Percentiles rank a stretch among this genome's conserved stretches.
phyloP scores from a whole-genome alignment of 2,329 filamentous ascomycete species.

The Bisporella sp. region DNA sequence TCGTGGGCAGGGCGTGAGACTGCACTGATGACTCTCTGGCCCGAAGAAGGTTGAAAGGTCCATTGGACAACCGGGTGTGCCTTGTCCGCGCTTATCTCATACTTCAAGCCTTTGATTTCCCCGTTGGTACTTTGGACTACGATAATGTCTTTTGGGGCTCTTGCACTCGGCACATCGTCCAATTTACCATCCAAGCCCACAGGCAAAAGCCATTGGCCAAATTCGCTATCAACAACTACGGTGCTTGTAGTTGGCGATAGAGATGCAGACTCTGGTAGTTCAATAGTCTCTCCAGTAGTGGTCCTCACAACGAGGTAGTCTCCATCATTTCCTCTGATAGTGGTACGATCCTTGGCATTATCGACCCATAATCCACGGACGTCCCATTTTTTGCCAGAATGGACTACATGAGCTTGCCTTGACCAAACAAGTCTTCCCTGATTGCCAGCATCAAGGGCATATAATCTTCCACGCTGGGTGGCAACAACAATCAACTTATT shows the following conservation, averaged over 20 bases:
- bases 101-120: conserved; percentile 48
- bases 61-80: conserved; percentile 50
- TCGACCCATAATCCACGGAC: conserved; percentile 61
- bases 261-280: conserved; percentile 34
- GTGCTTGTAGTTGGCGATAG: conserved; percentile 38
- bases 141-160: conserved; percentile 45
- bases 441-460: conserved; percentile 71
- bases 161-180: conserved; percentile 37
- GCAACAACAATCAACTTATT: conserved; percentile 78
- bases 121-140: conserved; percentile 44
- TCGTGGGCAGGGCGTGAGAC: conserved; percentile 68
- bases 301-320: conserved; percentile 52
- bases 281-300: conserved; percentile 42
- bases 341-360: conserved; percentile 41
- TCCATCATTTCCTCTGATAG: conserved; percentile 38
- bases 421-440: conserved; percentile 73
- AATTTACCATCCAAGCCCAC: conserved; percentile 42
- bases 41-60: conserved; percentile 62
- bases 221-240: conserved; percentile 44
- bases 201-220: conserved; percentile 47
- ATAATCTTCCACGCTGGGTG: conserved; percentile 71
- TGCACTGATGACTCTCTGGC: conserved; percentile 62
- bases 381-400: conserved; percentile 50
- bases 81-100: conserved; percentile 35
- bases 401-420: conserved; percentile 52